Percentiles rank a stretch among this genome's conserved stretches.
Conservation (phyloP, 148 eudicot species). For the Cornus controversa region DNA sequence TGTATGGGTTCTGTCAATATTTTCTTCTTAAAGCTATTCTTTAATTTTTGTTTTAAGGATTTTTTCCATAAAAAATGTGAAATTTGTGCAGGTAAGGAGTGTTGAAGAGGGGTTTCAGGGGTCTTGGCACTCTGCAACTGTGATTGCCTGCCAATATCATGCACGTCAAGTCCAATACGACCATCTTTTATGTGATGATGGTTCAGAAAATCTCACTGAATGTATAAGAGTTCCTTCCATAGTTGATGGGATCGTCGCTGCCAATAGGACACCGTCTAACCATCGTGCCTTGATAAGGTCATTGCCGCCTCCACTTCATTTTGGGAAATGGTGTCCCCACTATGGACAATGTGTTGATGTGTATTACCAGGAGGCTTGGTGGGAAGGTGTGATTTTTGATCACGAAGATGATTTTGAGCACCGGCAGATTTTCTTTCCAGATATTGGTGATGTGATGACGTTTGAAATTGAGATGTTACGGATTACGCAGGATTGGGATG, state of each 20-base stretch:
- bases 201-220: constrained; percentile 28
- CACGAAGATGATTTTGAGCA: constrained; percentile 31
- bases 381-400: constrained; percentile 97
- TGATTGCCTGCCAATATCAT: constrained; percentile 28
- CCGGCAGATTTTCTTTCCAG: constrained; percentile 80
- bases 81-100: constrained; percentile 67
- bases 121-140: constrained; percentile 78
- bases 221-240: constrained; percentile 35
- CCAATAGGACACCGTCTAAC: constrained; percentile 4
- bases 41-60: not conserved
- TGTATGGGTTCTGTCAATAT: not conserved
- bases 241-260: constrained; percentile 34
- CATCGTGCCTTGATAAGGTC: constrained; percentile 66
- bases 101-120: constrained; percentile 73
- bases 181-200: constrained; percentile 42
- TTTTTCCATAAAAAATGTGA: not conserved
- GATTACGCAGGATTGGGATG: constrained; percentile 76
- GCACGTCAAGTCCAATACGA: constrained; percentile 47
- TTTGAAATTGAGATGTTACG: constrained; percentile 30
- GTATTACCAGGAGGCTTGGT: constrained; percentile 73
- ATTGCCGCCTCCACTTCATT: constrained; percentile 24
- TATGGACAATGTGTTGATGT: constrained; percentile 84
- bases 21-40: not conserved
- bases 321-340: constrained; percentile 21
- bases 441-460: constrained; percentile 64